phyloP scores from a whole-genome alignment of 208 protist species.

The Wallacemonas sp. region DNA sequence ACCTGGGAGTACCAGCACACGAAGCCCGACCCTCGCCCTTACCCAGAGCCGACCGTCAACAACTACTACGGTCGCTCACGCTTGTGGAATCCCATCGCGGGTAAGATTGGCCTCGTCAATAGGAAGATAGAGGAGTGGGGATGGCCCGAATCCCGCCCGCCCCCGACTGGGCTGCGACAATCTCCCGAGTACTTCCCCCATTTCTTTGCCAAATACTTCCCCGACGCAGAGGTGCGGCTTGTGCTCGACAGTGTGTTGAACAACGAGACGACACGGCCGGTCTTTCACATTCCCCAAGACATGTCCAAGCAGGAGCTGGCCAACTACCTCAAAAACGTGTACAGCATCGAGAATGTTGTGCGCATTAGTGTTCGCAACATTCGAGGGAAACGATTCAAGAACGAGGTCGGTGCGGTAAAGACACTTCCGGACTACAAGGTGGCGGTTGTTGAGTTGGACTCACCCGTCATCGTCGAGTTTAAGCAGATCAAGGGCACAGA shows the following conservation, averaged over 20 bases:
- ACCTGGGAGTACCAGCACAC: conserved; percentile 78
- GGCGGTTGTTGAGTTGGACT: conserved; percentile 78
- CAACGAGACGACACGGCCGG: conserved; percentile 75
- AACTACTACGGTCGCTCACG: conserved; percentile 86
- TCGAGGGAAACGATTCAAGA: conserved; percentile 78
- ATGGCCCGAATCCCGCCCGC: conserved; percentile 72
- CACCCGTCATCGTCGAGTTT: conserved; percentile 78
- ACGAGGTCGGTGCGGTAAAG: conserved; percentile 87
- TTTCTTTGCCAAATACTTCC: conserved; percentile 86
- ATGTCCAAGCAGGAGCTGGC: conserved; percentile 84
- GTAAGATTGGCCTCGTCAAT: conserved; percentile 82
- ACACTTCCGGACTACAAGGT: conserved; percentile 77
- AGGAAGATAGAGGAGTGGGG: conserved; percentile 78
- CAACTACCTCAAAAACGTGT: conserved; percentile 88
- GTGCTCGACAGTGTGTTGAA: conserved; percentile 89
- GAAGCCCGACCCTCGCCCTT: conserved; percentile 73
- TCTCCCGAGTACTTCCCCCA: conserved; percentile 79
- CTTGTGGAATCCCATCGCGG: conserved; percentile 84
- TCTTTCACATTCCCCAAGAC: conserved; percentile 83
- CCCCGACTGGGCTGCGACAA: conserved; percentile 74
- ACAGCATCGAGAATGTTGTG: conserved; percentile 82
- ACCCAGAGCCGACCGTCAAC: conserved; percentile 83
- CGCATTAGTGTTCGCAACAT: conserved; percentile 69
- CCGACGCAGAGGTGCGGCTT: conserved; percentile 72
- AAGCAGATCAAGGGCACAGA: conserved; percentile 91